phyloP scores from a whole-genome alignment of 2,329 filamentous ascomycete genomes.

The Dothidotthia symphoricarpi region DNA sequence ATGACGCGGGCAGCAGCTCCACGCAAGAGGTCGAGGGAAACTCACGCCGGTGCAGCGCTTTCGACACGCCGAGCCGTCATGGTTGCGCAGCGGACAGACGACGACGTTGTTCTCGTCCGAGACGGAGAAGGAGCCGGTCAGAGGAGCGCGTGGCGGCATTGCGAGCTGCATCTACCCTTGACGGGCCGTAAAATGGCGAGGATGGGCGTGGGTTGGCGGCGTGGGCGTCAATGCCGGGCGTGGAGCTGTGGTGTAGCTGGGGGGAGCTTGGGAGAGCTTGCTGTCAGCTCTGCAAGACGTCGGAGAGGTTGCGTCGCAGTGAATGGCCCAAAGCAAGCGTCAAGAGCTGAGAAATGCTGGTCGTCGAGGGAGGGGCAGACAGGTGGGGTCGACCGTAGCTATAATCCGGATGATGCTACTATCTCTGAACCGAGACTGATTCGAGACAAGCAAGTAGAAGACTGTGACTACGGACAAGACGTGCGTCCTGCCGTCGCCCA shows the following conservation, averaged over 20 bases:
- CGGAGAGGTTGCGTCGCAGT: neutral
- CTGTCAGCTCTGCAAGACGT: conserved; percentile 1
- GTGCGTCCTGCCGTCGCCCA: neutral
- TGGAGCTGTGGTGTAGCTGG: conserved; percentile 6
- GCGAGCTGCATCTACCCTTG: conserved; percentile 46
- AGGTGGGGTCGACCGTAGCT: neutral
- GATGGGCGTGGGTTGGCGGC: conserved; percentile 1
- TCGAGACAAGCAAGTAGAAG: no score
- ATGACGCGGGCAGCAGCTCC: conserved; percentile 22
- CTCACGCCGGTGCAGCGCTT: conserved; percentile 98
- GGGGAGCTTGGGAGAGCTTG: conserved; percentile 7
- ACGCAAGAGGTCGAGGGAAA: conserved; percentile 39
- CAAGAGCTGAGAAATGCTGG: no score
- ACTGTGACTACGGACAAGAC: conserved; percentile 11
- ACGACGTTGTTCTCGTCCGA: conserved; percentile 94
- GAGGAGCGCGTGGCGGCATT: conserved; percentile 85
- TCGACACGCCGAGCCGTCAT: conserved; percentile 93
- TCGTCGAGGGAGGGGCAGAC: no score
- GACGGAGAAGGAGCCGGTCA: conserved; percentile 88
- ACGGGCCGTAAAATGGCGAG: conserved; percentile 3
- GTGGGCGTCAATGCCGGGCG: conserved; percentile 12
- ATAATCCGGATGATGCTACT: no score
- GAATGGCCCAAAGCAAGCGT: no score
- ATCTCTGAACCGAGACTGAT: no score
- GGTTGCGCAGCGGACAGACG: conserved; percentile 90